phyloP scores from a whole-genome alignment of 768 basidiomycete genomes.

The Rhodosporidiobolus odoratus region DNA sequence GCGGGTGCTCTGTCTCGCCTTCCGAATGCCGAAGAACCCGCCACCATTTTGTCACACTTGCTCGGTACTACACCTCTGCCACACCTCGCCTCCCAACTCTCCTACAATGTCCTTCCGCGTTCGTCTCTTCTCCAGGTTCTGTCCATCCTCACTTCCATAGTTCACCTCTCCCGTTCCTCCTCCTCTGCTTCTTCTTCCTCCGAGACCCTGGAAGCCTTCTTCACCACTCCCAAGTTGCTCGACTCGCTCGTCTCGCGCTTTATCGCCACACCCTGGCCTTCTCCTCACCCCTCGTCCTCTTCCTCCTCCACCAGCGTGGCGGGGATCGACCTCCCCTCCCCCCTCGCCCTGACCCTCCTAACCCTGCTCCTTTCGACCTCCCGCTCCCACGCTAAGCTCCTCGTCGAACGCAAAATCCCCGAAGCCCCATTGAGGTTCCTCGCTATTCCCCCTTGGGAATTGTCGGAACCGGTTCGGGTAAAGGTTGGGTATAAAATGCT shows the following conservation, averaged over 20 bases:
- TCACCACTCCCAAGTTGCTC: constrained; percentile 21
- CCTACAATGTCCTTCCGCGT: constrained; percentile 3
- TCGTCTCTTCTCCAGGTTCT: constrained; percentile 47
- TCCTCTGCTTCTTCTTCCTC: constrained; percentile 43
- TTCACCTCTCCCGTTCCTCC: constrained; percentile 48
- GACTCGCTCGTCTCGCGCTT: constrained; percentile 14
- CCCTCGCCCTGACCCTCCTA: constrained; percentile 59
- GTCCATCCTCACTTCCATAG: constrained; percentile 49
- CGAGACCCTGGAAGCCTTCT: not conserved
- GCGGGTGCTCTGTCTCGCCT: not conserved
- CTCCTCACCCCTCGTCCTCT: not conserved
- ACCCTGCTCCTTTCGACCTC: constrained; percentile 60
- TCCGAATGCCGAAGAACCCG: constrained; percentile 7
- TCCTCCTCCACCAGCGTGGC: no score
- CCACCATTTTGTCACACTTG: constrained; percentile 8
- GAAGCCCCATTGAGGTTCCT: constrained; percentile 71
- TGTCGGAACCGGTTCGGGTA: constrained; percentile 44
- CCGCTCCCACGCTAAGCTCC: constrained; percentile 57
- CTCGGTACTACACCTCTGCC: constrained; percentile 6
- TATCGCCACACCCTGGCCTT: constrained; percentile 21
- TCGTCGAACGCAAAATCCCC: constrained; percentile 50
- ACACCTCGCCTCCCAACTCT: constrained; percentile 1
- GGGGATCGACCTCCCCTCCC: constrained; percentile 32
- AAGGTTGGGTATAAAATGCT: constrained; percentile 50
- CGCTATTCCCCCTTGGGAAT: constrained; percentile 53